Conservation (phyloP, 805 yeast species). For the Nakazawaea laoshanensis region DNA sequence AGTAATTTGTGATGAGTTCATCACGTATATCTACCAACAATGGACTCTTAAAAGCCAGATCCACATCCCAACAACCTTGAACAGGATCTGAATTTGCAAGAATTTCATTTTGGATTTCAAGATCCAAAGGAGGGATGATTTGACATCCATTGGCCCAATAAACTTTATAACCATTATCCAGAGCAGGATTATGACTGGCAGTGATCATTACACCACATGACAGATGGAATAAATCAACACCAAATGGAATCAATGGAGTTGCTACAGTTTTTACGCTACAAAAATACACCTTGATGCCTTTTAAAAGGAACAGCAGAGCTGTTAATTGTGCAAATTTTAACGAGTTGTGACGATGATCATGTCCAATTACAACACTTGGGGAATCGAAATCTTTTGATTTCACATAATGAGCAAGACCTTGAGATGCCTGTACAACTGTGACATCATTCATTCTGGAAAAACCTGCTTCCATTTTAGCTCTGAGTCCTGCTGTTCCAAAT, state of each 20-base stretch:
- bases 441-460: slow-evolving; percentile 83
- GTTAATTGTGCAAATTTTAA: slow-evolving; percentile 70
- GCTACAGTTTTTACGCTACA: slow-evolving; percentile 49
- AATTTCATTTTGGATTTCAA: slow-evolving; percentile 58
- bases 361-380: slow-evolving; percentile 67
- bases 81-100: slow-evolving; percentile 54
- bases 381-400: slow-evolving; percentile 19
- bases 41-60: slow-evolving; percentile 15
- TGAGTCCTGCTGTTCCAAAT: slow-evolving; percentile 91
- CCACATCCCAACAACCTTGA: slow-evolving; percentile 40
- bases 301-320: slow-evolving; percentile 59
- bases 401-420: slow-evolving; percentile 58
- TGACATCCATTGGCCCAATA: slow-evolving; percentile 94
- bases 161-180: slow-evolving; percentile 91
- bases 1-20: slow-evolving; percentile 33
- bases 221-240: slow-evolving; percentile 54
- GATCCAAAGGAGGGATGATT: slow-evolving; percentile 88
- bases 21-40: slow-evolving; percentile 31
- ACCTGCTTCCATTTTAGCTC: slow-evolving; percentile 88
- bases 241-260: slow-evolving; percentile 91
- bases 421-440: slow-evolving; percentile 85
- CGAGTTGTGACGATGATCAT: slow-evolving; percentile 86
- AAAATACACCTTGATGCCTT: slow-evolving; percentile 65
- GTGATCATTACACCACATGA: slow-evolving; percentile 89
- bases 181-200: slow-evolving; percentile 79